Base-by-base conservation (phyloP, 129 eudicot genomes). In the Escallonia herrerae region DNA sequence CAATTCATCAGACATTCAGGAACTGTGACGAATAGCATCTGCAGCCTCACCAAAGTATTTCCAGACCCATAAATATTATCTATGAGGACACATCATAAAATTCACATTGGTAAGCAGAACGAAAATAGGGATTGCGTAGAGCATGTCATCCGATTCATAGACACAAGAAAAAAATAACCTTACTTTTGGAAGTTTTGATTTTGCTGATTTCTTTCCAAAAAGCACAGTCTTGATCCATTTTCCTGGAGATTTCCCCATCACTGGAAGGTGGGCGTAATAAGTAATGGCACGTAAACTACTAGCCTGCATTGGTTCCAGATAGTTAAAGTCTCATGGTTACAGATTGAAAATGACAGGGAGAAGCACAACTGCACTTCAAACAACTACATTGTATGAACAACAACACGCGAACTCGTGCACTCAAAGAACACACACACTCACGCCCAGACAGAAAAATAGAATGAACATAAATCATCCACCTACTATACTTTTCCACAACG, bases 211-310 rank as follows among this genome's bases (percentile, higher is more conserved):
- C 82, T 86, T 90, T 73, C 97, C 91, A 42, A 83, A 83, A 74
- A 83, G 86, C 61, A 90, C 81, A 56, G 88, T 77, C 76, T 90
- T 90, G 72, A 86, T 79, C 97, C 97, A 90, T 76, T 83, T 90
- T 83, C 82, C 97, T 12, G 97, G 91, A 73, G 97, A 90, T 73
- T 82, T 89, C 71, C 96, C 90, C 96, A 89, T 89, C 41, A 80
- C 64, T 56, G 50, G 58, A 8, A 40, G 67, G 60, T 65, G 51
- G 40, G 50, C 40, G 38, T 44, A 59, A 74, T 43, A 60, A 70
- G 15, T 45, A 41, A 47, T 56, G 63, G 43, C 53, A 50, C 68
- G 67, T 80, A 55, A 68, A 68, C 40, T 55, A 60, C 58, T 61
- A 43, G 38, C 72, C 82, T 81, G 77, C 56, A 62, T 22, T 22